A percentile compares a stretch with the other conserved stretches of the same genome.
phyloP scores from a whole-genome alignment of 495 filamentous ascomycete genomes.

The Acidomyces sp. region DNA sequence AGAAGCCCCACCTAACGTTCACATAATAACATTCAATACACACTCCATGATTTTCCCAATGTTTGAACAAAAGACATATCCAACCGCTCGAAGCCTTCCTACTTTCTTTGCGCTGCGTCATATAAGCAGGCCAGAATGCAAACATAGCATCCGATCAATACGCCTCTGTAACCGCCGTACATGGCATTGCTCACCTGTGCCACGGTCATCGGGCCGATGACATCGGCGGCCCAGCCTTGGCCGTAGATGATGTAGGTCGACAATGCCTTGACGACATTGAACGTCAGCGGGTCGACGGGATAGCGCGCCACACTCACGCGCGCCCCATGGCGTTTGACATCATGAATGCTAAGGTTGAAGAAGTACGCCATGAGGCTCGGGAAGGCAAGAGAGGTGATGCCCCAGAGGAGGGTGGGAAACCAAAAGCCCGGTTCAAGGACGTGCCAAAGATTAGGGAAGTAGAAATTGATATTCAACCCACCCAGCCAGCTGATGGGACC shows the following conservation, averaged over 20 bases:
- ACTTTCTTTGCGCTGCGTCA: too few species aligned
- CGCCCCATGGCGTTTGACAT: constrained; percentile 24
- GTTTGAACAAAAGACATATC: too few species aligned
- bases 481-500: constrained; percentile 33
- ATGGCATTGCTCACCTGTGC: constrained; percentile 50
- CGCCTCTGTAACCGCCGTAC: constrained; percentile 56
- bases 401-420: constrained; percentile 68
- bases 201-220: constrained; percentile 45
- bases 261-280: constrained; percentile 75
- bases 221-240: constrained; percentile 33
- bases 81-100: too few species aligned
- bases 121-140: constrained; percentile 61
- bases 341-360: constrained; percentile 58
- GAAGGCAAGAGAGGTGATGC: constrained; percentile 52
- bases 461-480: constrained; percentile 38
- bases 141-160: constrained; percentile 59
- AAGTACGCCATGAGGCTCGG: constrained; percentile 68
- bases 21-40: too few species aligned
- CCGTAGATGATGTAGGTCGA: constrained; percentile 63
- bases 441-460: constrained; percentile 67
- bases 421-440: constrained; percentile 71
- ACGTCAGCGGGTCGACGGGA: constrained; percentile 70
- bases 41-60: too few species aligned
- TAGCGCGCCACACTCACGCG: constrained; percentile 27
- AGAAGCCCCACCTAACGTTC: too few species aligned